Percentiles rank a stretch among this genome's conserved stretches.
These are phyloP conservation scores for Camelina hispida DNA, from an alignment of 345 rosid species.

Conservation along the genomic window DNA sequence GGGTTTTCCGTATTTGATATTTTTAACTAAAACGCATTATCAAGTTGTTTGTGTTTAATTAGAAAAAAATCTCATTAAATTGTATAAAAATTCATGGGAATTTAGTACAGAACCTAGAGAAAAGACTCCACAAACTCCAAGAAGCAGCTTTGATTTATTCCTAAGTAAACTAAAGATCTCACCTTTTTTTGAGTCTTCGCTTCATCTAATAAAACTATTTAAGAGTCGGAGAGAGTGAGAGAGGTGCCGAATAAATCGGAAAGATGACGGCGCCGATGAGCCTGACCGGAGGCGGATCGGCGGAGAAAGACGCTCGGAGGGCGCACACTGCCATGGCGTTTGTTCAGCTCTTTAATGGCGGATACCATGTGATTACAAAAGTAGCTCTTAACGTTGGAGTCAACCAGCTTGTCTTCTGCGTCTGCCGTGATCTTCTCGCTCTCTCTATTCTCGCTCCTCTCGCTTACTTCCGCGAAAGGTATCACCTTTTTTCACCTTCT, in stretches of 20 bases:
- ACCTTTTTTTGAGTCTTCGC: slow-evolving; percentile 17
- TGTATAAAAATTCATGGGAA: background rate
- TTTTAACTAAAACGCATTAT: too few species aligned
- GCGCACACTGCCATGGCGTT: slow-evolving; percentile 89
- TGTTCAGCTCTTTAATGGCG: slow-evolving; percentile 87
- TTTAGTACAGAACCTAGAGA: background rate
- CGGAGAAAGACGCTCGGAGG: slow-evolving; percentile 58
- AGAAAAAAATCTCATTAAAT: background rate
- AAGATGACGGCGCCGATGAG: slow-evolving; percentile 47
- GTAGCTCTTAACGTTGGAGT: slow-evolving; percentile 94
- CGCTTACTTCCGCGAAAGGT: background rate
- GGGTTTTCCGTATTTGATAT: too few species aligned
- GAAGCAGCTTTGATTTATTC: background rate
- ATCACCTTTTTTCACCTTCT: background rate
- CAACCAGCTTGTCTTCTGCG: slow-evolving; percentile 96
- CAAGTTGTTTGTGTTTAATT: too few species aligned
- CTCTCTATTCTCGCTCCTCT: slow-evolving; percentile 44
- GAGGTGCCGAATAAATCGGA: slow-evolving; percentile 22
- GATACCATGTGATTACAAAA: slow-evolving; percentile 96
- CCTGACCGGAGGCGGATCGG: slow-evolving; percentile 41
- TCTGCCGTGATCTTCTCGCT: slow-evolving; percentile 91
- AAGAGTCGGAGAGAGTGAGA: background rate
- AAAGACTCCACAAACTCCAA: background rate
- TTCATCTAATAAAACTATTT: background rate
- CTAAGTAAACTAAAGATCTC: slow-evolving; percentile 26